Percentiles rank a stretch among this genome's conserved stretches.
Conservation (phyloP, 2,329 filamentous ascomycete genomes). For the Penicillium sp. region DNA sequence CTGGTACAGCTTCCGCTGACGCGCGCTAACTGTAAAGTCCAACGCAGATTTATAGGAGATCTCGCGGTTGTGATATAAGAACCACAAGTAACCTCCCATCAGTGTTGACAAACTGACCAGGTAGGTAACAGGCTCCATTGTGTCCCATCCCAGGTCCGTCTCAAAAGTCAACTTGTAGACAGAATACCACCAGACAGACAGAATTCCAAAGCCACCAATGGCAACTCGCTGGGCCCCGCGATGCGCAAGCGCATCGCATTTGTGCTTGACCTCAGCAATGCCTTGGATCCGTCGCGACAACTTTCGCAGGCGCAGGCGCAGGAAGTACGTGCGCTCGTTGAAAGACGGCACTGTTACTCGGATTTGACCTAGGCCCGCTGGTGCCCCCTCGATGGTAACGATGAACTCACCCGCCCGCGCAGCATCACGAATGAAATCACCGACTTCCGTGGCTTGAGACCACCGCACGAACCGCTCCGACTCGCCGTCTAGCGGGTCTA, state of each 20-base stretch:
- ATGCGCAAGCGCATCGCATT: constrained; percentile 80
- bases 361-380: constrained; percentile 66
- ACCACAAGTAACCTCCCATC: constrained; percentile 92
- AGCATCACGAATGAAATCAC: constrained; percentile 91
- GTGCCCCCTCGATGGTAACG: constrained; percentile 75
- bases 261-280: constrained; percentile 74
- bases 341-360: constrained; percentile 84
- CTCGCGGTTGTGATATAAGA: constrained; percentile 88
- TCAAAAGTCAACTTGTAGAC: constrained; percentile 72
- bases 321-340: constrained; percentile 86
- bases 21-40: constrained; percentile 79
- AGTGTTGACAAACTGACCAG: constrained; percentile 83
- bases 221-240: constrained; percentile 77
- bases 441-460: constrained; percentile 86
- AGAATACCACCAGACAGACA: constrained; percentile 78
- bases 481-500: constrained; percentile 17
- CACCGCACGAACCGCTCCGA: constrained; percentile 75
- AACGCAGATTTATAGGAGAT: constrained; percentile 84
- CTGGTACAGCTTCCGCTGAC: constrained; percentile 78
- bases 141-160: constrained; percentile 84
- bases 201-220: constrained; percentile 73
- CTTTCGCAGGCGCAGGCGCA: constrained; percentile 75
- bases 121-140: constrained; percentile 90
- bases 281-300: constrained; percentile 70
- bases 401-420: constrained; percentile 83